A percentile compares a stretch with the other conserved stretches of the same genome.
These are phyloP conservation scores for Boletales sp. DNA, from an alignment of 768 basidiomycete species.

Conservation along the genomic window DNA sequence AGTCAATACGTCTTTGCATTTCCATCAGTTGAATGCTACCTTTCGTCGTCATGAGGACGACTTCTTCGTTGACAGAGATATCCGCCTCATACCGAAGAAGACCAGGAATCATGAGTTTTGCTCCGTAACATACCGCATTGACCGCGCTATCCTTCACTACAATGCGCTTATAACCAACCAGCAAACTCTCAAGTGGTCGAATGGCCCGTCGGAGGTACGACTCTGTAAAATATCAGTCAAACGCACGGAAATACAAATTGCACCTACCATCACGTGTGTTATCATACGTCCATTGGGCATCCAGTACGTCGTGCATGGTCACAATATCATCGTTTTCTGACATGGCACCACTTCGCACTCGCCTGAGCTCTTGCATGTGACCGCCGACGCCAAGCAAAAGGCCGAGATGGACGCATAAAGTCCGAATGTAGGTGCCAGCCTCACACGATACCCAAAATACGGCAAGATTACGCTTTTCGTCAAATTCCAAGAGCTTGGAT, in stretches of 20 bases:
- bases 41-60: constrained; percentile 98
- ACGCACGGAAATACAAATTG: constrained; percentile 4
- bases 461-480: constrained; percentile 92
- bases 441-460: constrained; percentile 99
- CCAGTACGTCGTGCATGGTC: constrained; percentile 99
- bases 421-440: constrained; percentile 95
- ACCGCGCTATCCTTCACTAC: constrained; percentile 99
- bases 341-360: constrained; percentile 94
- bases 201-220: constrained; percentile 95
- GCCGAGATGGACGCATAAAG: constrained; percentile 95
- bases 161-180: constrained; percentile 96
- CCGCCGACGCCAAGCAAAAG: constrained; percentile 93
- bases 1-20: background rate
- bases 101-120: constrained; percentile 99
- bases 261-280: constrained; percentile 88
- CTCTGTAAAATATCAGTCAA: constrained; percentile 47
- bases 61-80: constrained; percentile 91
- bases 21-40: constrained; percentile 40
- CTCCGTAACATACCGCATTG: constrained; percentile 98
- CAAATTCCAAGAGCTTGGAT: constrained; percentile 93
- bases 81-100: constrained; percentile 94
- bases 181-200: constrained; percentile 88
- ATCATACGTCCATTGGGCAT: constrained; percentile 98
- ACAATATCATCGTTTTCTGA: constrained; percentile 98
- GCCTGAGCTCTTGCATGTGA: constrained; percentile 98